Evolutionary conservation across 345 rosid species (phyloP).

Genomic region (Alliaria petiolata): DNA sequence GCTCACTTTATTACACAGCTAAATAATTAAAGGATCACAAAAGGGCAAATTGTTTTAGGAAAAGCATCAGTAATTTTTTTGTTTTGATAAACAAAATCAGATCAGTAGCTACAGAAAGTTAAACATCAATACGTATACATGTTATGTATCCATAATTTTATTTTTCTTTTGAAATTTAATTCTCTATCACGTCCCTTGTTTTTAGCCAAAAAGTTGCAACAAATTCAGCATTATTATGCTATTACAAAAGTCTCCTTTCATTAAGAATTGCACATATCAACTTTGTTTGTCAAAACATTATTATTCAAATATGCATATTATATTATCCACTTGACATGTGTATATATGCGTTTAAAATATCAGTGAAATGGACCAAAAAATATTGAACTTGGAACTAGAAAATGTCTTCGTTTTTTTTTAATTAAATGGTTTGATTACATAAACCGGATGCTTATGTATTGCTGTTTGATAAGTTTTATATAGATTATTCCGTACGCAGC

Average conservation of each 20-base stretch:
- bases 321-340: slow-evolving; percentile 17
- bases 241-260: not conserved
- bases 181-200: not conserved
- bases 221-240: not conserved
- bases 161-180: not conserved
- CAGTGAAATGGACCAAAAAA: not conserved
- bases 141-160: not conserved
- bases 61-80: too few species aligned
- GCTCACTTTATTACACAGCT: not conserved
- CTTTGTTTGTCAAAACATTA: slow-evolving; percentile 6
- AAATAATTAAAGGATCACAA: not conserved
- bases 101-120: not conserved
- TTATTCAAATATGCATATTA: not conserved
- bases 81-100: not conserved
- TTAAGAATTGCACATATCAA: not conserved
- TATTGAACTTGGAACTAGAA: not conserved
- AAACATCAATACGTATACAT: not conserved
- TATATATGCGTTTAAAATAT: not conserved
- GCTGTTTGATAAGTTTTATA: not conserved
- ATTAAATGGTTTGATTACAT: too few species aligned
- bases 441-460: too few species aligned
- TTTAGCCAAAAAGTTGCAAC: not conserved
- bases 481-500: too few species aligned
- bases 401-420: too few species aligned
- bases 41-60: not conserved